These are phyloP conservation scores for Fusarium paranaense DNA, from an alignment of 2,329 filamentous ascomycete species.

Conservation along the genomic window DNA sequence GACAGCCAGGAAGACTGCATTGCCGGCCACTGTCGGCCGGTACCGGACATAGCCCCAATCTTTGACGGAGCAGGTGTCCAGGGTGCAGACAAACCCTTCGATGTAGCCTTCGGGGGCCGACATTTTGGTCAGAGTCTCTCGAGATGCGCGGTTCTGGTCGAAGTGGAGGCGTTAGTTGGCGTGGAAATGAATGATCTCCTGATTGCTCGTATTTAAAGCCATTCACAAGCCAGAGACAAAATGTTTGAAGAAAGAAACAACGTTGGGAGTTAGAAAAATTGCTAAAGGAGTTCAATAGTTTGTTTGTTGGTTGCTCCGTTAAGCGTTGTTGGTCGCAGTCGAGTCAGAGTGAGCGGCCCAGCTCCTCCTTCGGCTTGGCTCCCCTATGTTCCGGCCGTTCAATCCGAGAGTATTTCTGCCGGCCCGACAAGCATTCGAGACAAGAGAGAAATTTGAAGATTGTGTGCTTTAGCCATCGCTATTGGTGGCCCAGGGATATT, in stretches of 20 bases:
- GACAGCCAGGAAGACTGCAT: conserved; percentile 28
- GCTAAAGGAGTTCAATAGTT: not conserved
- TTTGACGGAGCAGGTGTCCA: conserved; percentile 32
- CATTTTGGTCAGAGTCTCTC: conserved; percentile 13
- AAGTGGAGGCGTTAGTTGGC: not conserved
- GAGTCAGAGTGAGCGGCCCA: not conserved
- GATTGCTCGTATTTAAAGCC: conserved; percentile 15
- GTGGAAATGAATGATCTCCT: not conserved
- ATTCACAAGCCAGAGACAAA: not conserved
- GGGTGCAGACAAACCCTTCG: conserved; percentile 27
- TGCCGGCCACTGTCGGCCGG: conserved; percentile 24
- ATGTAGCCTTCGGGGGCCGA: conserved; percentile 26
- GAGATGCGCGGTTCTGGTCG: not conserved
- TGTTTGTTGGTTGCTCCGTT: conserved; percentile 3
- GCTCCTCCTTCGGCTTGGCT: conserved; percentile 12
- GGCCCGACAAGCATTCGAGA: not conserved
- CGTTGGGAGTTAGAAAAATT: not conserved
- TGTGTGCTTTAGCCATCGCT: not conserved
- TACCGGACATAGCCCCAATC: conserved; percentile 32
- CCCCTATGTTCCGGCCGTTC: conserved; percentile 23
- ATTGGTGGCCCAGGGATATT: conserved; percentile 1
- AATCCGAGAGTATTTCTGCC: conserved; percentile 5
- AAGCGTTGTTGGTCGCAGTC: conserved; percentile 3
- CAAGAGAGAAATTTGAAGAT: not conserved
- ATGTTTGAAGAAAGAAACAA: not conserved